Evolutionary conservation across 768 basidiomycete species (phyloP).

Genomic region (Tylopilus vinaceipallidus): DNA sequence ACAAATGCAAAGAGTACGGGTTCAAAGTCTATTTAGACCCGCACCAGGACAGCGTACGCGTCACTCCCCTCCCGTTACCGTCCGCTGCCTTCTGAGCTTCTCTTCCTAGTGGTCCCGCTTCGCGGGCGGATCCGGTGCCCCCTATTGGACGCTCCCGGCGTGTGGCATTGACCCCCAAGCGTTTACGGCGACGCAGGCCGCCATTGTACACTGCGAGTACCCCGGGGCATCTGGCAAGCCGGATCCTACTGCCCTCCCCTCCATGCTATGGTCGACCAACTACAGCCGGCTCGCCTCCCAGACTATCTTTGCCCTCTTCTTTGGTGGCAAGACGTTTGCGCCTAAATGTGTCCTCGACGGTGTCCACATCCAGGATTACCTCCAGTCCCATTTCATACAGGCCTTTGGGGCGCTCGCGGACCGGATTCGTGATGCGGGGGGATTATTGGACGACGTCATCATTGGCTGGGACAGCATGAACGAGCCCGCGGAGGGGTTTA

Average conservation of each 20-base stretch:
- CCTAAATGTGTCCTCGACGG: constrained; percentile 90
- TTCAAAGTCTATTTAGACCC: constrained; percentile 94
- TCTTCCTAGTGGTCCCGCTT: constrained; percentile 84
- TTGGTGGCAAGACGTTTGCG: constrained; percentile 84
- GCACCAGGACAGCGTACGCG: constrained; percentile 89
- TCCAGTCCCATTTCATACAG: constrained; percentile 72
- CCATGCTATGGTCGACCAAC: constrained; percentile 98
- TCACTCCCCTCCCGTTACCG: neutral
- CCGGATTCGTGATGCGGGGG: constrained; percentile 69
- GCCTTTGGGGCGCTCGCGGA: constrained; percentile 78
- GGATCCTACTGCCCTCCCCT: constrained; percentile 73
- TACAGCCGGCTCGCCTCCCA: constrained; percentile 86
- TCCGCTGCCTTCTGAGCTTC: neutral
- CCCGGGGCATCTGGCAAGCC: constrained; percentile 51
- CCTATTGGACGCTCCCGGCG: constrained; percentile 88
- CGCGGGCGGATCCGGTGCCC: constrained; percentile 92
- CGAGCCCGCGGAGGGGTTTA: constrained; percentile 83
- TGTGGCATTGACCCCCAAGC: constrained; percentile 87
- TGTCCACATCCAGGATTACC: constrained; percentile 87
- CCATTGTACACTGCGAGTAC: constrained; percentile 89
- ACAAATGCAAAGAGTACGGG: constrained; percentile 88
- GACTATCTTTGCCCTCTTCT: constrained; percentile 94
- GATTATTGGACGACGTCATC: constrained; percentile 79
- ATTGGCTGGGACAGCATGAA: constrained; percentile 98
- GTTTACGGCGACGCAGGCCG: constrained; percentile 81